These are phyloP conservation scores for Albugo laibachii DNA, from an alignment of 352 stramenopile species.

Conservation along the genomic window DNA sequence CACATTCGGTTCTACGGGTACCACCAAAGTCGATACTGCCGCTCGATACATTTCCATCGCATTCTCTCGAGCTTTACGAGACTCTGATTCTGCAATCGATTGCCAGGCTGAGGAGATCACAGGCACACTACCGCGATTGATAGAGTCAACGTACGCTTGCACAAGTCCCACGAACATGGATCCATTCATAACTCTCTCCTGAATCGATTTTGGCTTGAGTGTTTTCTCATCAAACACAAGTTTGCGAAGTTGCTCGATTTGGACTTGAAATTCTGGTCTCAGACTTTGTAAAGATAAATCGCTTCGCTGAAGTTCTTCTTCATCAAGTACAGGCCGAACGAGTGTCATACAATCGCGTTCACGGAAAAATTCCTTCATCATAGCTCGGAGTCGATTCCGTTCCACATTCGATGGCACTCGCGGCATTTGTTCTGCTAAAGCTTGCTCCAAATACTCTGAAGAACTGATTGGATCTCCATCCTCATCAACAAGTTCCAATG, in stretches of 20 bases:
- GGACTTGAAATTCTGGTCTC: constrained; percentile 53
- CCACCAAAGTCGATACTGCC: constrained; percentile 24
- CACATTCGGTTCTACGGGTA: constrained; percentile 53
- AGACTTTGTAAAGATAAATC: constrained; percentile 47
- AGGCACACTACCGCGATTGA: constrained; percentile 75
- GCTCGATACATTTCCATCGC: constrained; percentile 49
- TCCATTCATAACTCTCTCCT: constrained; percentile 56
- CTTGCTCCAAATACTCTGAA: constrained; percentile 64
- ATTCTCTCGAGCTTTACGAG: constrained; percentile 41
- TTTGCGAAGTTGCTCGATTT: constrained; percentile 39
- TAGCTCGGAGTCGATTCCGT: constrained; percentile 52
- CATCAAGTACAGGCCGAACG: constrained; percentile 63
- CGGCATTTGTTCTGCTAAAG: constrained; percentile 45
- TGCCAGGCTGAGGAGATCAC: constrained; percentile 79
- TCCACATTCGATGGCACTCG: constrained; percentile 41
- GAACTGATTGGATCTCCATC: constrained; percentile 59
- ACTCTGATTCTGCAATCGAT: constrained; percentile 60
- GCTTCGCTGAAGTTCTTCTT: constrained; percentile 54
- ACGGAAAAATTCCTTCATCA: constrained; percentile 76
- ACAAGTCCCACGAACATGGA: constrained; percentile 70
- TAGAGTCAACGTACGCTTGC: constrained; percentile 66
- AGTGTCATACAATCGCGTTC: constrained; percentile 63
- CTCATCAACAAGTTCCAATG: constrained; percentile 68
- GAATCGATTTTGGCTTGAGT: constrained; percentile 64
- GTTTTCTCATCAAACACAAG: constrained; percentile 40